phyloP scores from a whole-genome alignment of 306 rosid species.

The Carpinus fangiana region DNA sequence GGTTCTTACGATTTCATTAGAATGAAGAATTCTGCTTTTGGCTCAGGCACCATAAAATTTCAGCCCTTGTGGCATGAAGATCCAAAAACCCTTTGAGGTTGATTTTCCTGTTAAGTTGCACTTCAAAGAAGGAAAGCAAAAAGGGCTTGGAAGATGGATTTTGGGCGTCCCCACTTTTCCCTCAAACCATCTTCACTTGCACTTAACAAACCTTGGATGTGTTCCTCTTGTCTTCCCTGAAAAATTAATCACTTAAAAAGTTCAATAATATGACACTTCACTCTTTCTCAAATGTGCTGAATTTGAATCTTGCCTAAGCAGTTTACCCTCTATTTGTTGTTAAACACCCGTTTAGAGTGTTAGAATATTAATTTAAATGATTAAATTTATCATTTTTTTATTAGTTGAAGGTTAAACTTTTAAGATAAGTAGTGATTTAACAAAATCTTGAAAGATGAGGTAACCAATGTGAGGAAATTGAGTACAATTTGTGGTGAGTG shows the following conservation, averaged over 20 bases:
- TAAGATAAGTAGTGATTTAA: too few species aligned
- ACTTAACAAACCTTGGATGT: slow-evolving; percentile 45
- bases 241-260: background rate
- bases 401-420: too few species aligned
- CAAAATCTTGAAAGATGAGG: too few species aligned
- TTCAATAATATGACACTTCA: background rate
- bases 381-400: too few species aligned
- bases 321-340: too few species aligned
- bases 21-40: background rate
- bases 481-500: background rate
- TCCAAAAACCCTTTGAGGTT: background rate
- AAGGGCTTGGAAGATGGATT: slow-evolving; percentile 79
- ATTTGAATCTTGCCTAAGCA: too few species aligned
- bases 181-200: slow-evolving; percentile 34
- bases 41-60: background rate
- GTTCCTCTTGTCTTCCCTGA: slow-evolving; percentile 62
- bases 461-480: background rate
- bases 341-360: too few species aligned
- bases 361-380: too few species aligned
- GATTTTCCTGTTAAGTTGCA: slow-evolving; percentile 29
- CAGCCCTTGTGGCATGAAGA: slow-evolving; percentile 25
- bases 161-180: slow-evolving; percentile 56
- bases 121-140: slow-evolving; percentile 81
- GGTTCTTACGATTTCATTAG: background rate
- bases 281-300: background rate